Conservation (phyloP, 352 stramenopile species). For the Salisapilia sapeloensis region DNA sequence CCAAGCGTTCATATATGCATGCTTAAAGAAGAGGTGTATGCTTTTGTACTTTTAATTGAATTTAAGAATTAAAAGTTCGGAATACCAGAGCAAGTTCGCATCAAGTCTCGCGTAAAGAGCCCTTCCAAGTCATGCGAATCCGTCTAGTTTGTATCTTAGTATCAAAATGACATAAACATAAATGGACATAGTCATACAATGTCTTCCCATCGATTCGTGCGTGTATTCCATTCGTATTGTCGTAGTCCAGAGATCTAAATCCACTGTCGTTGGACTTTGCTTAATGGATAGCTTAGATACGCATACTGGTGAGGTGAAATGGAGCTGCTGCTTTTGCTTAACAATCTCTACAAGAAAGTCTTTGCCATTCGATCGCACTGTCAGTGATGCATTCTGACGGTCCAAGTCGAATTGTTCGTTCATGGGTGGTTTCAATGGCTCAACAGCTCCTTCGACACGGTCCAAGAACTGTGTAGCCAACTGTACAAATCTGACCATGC, state of each 20-base stretch:
- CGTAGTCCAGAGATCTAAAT: conserved; percentile 47
- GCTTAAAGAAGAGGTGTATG: conserved; percentile 1
- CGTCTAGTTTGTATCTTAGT: conserved; percentile 7
- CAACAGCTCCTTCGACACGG: conserved; percentile 33
- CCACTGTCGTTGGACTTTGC: not conserved
- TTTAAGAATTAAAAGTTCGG: conserved; percentile 31
- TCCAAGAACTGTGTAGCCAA: conserved; percentile 41
- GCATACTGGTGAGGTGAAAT: conserved; percentile 39
- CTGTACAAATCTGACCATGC: conserved; percentile 36
- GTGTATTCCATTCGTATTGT: conserved; percentile 57
- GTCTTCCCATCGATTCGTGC: conserved; percentile 58
- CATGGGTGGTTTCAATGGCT: conserved; percentile 35
- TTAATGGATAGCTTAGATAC: not conserved
- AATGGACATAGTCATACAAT: conserved; percentile 14
- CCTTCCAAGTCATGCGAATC: conserved; percentile 70
- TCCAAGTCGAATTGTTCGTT: conserved; percentile 41
- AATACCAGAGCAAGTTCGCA: conserved; percentile 54
- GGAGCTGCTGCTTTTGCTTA: conserved; percentile 42
- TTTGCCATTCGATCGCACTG: conserved; percentile 24
- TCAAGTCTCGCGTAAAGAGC: conserved; percentile 62
- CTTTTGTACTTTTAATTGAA: conserved; percentile 3
- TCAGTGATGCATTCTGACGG: conserved; percentile 18
- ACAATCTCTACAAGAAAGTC: conserved; percentile 49
- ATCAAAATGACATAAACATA: conserved; percentile 1
- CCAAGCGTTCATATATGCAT: conserved; percentile 4